Evolutionary conservation across 371 early-diverging fungal genomes (phyloP).

Genomic region (Mucor plumbeus): DNA sequence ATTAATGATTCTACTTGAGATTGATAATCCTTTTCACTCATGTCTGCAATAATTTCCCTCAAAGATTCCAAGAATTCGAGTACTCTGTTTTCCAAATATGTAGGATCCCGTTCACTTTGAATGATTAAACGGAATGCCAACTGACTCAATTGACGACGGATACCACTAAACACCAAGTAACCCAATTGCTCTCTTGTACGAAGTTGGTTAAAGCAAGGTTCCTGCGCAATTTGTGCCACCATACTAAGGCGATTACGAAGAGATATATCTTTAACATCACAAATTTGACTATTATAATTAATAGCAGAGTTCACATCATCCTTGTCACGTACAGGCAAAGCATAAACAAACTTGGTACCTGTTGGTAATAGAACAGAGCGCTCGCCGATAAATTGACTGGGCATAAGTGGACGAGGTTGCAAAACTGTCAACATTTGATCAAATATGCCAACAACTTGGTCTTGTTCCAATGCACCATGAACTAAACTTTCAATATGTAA

Average conservation of each 20-base stretch:
- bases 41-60: constrained; percentile 57
- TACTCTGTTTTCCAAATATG: constrained; percentile 80
- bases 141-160: constrained; percentile 59
- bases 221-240: constrained; percentile 76
- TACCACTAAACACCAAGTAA: constrained; percentile 81
- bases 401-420: constrained; percentile 62
- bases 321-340: constrained; percentile 66
- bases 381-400: constrained; percentile 59
- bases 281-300: constrained; percentile 75
- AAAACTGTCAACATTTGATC: constrained; percentile 56
- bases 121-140: constrained; percentile 77
- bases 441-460: constrained; percentile 64
- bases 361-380: constrained; percentile 68
- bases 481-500: constrained; percentile 82
- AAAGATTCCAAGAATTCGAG: constrained; percentile 73
- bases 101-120: constrained; percentile 87
- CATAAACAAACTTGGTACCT: constrained; percentile 51
- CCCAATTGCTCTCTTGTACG: constrained; percentile 90
- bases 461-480: constrained; percentile 78
- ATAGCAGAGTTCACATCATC: constrained; percentile 88
- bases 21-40: constrained; percentile 75
- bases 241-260: constrained; percentile 68
- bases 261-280: constrained; percentile 51
- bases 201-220: constrained; percentile 91
- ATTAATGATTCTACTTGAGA: constrained; percentile 76